Base-by-base conservation (phyloP, 805 yeast species). In the Metschnikowia gelsemii region DNA sequence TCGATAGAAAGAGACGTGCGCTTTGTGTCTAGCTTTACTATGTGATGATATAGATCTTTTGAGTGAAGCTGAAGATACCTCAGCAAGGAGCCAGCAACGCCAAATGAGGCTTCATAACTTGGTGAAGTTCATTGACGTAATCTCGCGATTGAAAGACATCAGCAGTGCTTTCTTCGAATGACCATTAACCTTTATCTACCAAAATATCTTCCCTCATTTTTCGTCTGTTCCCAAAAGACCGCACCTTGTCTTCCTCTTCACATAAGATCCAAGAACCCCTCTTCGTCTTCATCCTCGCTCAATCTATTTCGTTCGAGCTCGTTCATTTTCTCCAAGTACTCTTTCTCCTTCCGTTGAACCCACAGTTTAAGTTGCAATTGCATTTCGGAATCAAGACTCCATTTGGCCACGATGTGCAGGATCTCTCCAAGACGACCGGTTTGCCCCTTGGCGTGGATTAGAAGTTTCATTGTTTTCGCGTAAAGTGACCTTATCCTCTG, bases 381-480 rank as follows among this genome's bases (percentile, higher is more conserved):
- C 73, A 69, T 68, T 19, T 35, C 33, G 1, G 45, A 41, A 46
- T 63, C 58, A 9, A 70, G 45, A 4, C 62, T 36, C 75, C 75
- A 70, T 50, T 68, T 61, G n/a, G 56, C 49, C 11, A 66, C 56
- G 12, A 68, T 50, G 8, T 65, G 65, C 2, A 41, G 48, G 19
- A 61, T 53, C 40, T 62, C 67, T 1, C 63, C 66, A 31, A 59
- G 51, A 25, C 46, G 47, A 5, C 60, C 57, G 8, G 53, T 32
- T 24, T 51, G 49, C 48, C 70, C 61, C 43, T 63, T 64, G 23
- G 45, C 31, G 14, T 61, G 52, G 3, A 70, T 52, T 28, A 67
- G 51, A 3, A 43, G 35, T 35, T 57, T 57, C 52, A 70, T 43
- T 1, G 59, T 54, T 17, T 45, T 45, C 19, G 22, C 34, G 39